These are phyloP conservation scores for Fusarium sp. DNA, from an alignment of 2,329 filamentous ascomycete genomes.

Conservation along the genomic window DNA sequence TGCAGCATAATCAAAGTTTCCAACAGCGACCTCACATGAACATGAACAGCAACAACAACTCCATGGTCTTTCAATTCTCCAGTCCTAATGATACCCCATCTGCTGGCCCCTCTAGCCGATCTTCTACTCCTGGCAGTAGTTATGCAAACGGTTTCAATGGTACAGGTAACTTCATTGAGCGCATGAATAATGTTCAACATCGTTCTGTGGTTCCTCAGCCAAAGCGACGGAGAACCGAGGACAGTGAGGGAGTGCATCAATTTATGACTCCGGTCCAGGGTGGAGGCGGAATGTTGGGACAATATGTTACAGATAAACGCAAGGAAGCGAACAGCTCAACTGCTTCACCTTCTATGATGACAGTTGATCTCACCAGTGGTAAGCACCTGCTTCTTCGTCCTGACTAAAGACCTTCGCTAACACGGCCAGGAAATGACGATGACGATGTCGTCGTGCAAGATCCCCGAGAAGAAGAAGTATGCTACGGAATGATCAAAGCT, in stretches of 20 bases:
- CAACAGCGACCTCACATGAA: slow-evolving; percentile 44
- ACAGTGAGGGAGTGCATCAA: slow-evolving; percentile 57
- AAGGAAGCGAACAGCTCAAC: slow-evolving; percentile 53
- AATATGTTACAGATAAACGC: slow-evolving; percentile 72
- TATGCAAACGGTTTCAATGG: slow-evolving; percentile 50
- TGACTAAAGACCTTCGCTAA: slow-evolving; percentile 13
- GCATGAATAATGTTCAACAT: slow-evolving; percentile 78
- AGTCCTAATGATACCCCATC: slow-evolving; percentile 51
- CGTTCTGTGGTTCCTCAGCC: slow-evolving; percentile 67
- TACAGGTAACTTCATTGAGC: slow-evolving; percentile 75
- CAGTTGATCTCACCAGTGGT: slow-evolving; percentile 70
- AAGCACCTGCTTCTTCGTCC: slow-evolving; percentile 37
- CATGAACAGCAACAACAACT: slow-evolving; percentile 48
- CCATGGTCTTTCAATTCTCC: slow-evolving; percentile 58
- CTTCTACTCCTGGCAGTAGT: slow-evolving; percentile 49
- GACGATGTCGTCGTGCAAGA: slow-evolving; percentile 67
- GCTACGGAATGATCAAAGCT: slow-evolving; percentile 81
- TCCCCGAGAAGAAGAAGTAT: slow-evolving; percentile 76
- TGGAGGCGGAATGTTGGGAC: slow-evolving; percentile 69
- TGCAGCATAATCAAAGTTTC: slow-evolving; percentile 38
- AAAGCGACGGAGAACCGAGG: slow-evolving; percentile 73
- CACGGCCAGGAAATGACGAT: slow-evolving; percentile 60
- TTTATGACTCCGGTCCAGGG: slow-evolving; percentile 47
- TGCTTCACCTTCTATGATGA: slow-evolving; percentile 56
- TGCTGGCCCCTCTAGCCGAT: slow-evolving; percentile 48